These are phyloP conservation scores for Zygoascus biomembranicola DNA, from an alignment of 805 yeast species.

Conservation along the genomic window DNA sequence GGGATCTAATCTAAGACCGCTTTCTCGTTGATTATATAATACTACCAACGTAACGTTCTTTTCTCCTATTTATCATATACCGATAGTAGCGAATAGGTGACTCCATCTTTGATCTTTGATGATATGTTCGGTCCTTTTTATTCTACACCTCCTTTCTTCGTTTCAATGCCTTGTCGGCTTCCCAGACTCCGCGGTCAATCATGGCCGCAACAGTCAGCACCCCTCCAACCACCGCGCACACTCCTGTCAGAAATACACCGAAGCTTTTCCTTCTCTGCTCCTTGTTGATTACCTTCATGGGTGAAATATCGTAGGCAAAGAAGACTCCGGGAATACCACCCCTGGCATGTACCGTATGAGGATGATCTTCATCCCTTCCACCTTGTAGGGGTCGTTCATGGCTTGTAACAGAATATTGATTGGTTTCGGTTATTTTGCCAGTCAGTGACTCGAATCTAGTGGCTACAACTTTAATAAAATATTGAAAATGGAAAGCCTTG, in stretches of 20 bases:
- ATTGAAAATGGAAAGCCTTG: slow-evolving; percentile 60
- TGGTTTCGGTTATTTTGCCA: slow-evolving; percentile 55
- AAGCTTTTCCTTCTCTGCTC: slow-evolving; percentile 65
- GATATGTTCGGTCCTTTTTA: too few species aligned
- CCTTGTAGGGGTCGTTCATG: slow-evolving; percentile 83
- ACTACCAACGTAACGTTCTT: too few species aligned
- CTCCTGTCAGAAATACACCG: slow-evolving; percentile 75
- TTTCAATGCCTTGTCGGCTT: slow-evolving; percentile 69
- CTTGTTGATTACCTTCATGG: slow-evolving; percentile 80
- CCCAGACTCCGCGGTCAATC: slow-evolving; percentile 79
- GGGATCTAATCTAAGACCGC: too few species aligned
- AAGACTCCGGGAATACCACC: slow-evolving; percentile 92
- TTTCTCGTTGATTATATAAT: too few species aligned
- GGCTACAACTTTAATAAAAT: slow-evolving; percentile 83
- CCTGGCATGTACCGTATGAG: slow-evolving; percentile 56
- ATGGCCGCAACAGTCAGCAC: slow-evolving; percentile 88
- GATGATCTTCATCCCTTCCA: slow-evolving; percentile 88
- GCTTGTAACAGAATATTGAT: slow-evolving; percentile 80
- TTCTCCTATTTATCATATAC: too few species aligned
- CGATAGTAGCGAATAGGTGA: too few species aligned
- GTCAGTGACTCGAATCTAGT: slow-evolving; percentile 71
- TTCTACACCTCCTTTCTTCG: slow-evolving; percentile 47
- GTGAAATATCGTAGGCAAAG: slow-evolving; percentile 84
- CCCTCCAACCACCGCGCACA: slow-evolving; percentile 86
- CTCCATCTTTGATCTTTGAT: too few species aligned